phyloP scores from a whole-genome alignment of 1,284 basidiomycete species.

The Malassezia globosa region DNA sequence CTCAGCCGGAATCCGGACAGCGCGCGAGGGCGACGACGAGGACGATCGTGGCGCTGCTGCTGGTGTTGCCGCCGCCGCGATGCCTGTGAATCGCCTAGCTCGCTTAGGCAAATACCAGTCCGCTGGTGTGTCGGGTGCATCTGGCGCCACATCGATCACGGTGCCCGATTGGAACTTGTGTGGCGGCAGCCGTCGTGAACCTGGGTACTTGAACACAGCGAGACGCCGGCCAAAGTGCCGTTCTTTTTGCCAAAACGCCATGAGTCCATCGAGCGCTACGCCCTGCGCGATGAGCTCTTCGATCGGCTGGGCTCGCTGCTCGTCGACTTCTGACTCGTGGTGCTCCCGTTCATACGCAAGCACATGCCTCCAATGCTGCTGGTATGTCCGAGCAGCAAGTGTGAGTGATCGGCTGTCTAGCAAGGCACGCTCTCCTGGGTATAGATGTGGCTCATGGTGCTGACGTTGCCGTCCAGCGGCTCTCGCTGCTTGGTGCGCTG shows the following conservation, averaged over 20 bases:
- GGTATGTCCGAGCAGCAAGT: slow-evolving; percentile 17
- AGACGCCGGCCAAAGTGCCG: slow-evolving; percentile 31
- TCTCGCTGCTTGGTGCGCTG: slow-evolving; percentile 4
- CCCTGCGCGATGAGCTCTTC: slow-evolving; percentile 26
- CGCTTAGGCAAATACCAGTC: slow-evolving; percentile 2
- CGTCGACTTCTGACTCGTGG: slow-evolving; percentile 23
- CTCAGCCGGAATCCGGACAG: slow-evolving; percentile 25
- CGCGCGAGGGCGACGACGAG: slow-evolving; percentile 11
- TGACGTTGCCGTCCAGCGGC: background rate
- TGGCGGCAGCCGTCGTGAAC: slow-evolving; percentile 23
- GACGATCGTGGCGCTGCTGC: too few species aligned
- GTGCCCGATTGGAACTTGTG: slow-evolving; percentile 27
- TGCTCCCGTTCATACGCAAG: slow-evolving; percentile 26
- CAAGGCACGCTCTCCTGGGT: background rate
- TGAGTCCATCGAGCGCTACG: slow-evolving; percentile 30
- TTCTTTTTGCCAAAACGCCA: slow-evolving; percentile 36
- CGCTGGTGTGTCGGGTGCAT: background rate
- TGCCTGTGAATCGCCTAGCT: background rate
- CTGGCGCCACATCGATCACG: slow-evolving; percentile 30
- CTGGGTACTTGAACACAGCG: slow-evolving; percentile 36
- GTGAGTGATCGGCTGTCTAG: background rate
- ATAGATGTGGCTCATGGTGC: too few species aligned
- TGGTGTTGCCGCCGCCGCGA: background rate
- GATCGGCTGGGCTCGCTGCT: slow-evolving; percentile 26
- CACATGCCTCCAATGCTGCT: slow-evolving; percentile 24